Evolutionary conservation across 2,329 filamentous ascomycete species (phyloP).

Genomic region (Epicoccum nigrum): DNA sequence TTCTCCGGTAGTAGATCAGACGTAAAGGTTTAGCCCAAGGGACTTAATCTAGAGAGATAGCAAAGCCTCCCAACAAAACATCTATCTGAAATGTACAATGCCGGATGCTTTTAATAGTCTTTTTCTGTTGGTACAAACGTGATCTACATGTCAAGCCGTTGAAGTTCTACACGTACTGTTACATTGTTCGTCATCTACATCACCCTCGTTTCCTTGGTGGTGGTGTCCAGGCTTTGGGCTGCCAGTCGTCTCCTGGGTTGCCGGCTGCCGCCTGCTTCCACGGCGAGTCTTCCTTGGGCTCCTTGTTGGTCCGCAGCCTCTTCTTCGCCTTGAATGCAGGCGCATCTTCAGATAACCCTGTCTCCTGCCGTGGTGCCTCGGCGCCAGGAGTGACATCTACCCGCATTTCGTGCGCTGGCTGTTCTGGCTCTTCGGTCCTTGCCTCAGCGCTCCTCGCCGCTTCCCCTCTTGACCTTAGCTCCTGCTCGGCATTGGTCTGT

Average conservation of each 20-base stretch:
- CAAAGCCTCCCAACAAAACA: too few relatives aligned
- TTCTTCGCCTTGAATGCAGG: constrained; percentile 17
- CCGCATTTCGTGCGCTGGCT: constrained; percentile 8
- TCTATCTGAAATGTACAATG: too few relatives aligned
- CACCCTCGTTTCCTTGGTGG: constrained; percentile 42
- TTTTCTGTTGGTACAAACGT: not conserved
- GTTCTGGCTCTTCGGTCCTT: constrained; percentile 6
- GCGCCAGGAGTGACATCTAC: constrained; percentile 9
- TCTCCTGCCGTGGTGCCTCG: constrained; percentile 23
- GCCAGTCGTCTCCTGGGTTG: constrained; percentile 54
- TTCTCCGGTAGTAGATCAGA: too few relatives aligned
- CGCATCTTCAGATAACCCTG: constrained; percentile 13
- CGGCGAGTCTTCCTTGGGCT: constrained; percentile 44
- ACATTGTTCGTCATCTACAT: not conserved
- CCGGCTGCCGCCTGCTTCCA: constrained; percentile 49
- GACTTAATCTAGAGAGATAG: too few relatives aligned
- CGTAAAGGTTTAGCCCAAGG: too few relatives aligned
- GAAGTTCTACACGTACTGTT: not conserved
- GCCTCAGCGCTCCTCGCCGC: constrained; percentile 25
- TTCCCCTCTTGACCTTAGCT: constrained; percentile 14
- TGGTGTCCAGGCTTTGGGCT: constrained; percentile 55
- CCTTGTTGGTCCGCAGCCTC: constrained; percentile 31
- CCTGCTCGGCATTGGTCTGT: constrained; percentile 42
- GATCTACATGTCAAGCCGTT: not conserved
- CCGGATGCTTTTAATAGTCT: not conserved